Base-by-base conservation (phyloP, 1,139 yeast species). In the Wickerhamomyces sp. region DNA sequence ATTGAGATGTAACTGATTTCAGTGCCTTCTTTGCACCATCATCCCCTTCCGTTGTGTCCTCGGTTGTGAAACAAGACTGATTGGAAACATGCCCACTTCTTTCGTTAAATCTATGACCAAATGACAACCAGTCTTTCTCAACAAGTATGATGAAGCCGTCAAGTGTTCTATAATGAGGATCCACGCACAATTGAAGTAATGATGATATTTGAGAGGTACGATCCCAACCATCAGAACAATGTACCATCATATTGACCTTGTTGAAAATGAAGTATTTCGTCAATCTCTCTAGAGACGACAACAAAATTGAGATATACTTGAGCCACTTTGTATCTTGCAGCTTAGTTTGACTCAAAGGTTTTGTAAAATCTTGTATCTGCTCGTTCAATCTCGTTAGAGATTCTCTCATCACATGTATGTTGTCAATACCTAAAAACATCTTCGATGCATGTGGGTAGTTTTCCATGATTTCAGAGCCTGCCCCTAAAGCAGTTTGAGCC, bases 191-290 rank as follows among this genome's bases (percentile, higher is more conserved):
- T 64, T 93, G 95, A 38, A 91, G 81, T 49, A 93, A 67, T 5
- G 96, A 85, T 10, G 91, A 78, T 1, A 91, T 78, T 61, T 93
- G 98, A 0, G 97, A 80, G 0, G 99, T 94, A 48, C 99, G 72
- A 62, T 93, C 99, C 99, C 99, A 93, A 0, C 99, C 99, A 67
- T 93, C 99, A 0, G 97, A 90, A 62, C 99, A 93, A 66, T 93
- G 99, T 10, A 94, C 77, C 8, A 93, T 63, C 7, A 93, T 78
- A 63, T 91, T 94, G 13, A 95, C 85, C 50, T 84, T 81, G 60
- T 89, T 87, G 57, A 84, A 78, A 51, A 88, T 89, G 26, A 93
- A 76, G 27, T 93, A 85, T 57, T 88, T 84, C 34, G 85, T 79
- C 42, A 93, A 77, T 40, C 88, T 73, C 47, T 87, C 91, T 0